Percentiles rank a stretch among this genome's conserved stretches.
These are phyloP conservation scores for Fusarium sterilihyphosum DNA, from an alignment of 2,329 filamentous ascomycete genomes.

Conservation along the genomic window DNA sequence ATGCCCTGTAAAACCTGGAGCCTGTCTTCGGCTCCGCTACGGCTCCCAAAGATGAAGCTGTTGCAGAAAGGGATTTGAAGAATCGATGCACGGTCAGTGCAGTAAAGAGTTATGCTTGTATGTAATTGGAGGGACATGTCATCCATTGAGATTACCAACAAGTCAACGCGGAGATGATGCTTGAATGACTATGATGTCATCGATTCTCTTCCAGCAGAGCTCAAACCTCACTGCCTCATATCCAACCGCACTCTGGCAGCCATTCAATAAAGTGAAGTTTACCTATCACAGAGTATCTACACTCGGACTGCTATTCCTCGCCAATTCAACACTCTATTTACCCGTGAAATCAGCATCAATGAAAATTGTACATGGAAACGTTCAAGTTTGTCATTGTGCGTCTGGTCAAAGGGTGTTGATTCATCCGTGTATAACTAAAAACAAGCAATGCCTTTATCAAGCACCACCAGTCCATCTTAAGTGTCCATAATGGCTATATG, in stretches of 20 bases:
- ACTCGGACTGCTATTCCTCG: no score
- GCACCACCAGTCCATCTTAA: no score
- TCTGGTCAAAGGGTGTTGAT: not conserved
- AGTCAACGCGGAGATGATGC: not conserved
- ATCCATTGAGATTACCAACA: not conserved
- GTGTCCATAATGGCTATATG: fast-evolving
- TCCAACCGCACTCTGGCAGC: not conserved
- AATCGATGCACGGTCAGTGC: not conserved
- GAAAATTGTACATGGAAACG: not conserved
- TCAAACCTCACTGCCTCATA: not conserved
- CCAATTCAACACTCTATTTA: no score
- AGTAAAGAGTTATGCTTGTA: not conserved
- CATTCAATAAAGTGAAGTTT: not conserved
- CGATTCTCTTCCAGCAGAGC: not conserved
- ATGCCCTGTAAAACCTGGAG: not conserved
- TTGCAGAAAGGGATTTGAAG: not conserved
- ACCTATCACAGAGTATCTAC: not conserved
- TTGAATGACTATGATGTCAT: not conserved
- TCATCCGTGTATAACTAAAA: not conserved
- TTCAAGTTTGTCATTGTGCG: not conserved
- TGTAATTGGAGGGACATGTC: not conserved
- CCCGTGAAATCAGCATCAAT: no score
- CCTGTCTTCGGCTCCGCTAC: constrained; percentile 5
- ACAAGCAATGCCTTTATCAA: not conserved
- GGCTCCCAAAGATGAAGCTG: not conserved